These are phyloP conservation scores for Metschnikowia proteae DNA, from an alignment of 805 yeast genomes.

Conservation along the genomic window DNA sequence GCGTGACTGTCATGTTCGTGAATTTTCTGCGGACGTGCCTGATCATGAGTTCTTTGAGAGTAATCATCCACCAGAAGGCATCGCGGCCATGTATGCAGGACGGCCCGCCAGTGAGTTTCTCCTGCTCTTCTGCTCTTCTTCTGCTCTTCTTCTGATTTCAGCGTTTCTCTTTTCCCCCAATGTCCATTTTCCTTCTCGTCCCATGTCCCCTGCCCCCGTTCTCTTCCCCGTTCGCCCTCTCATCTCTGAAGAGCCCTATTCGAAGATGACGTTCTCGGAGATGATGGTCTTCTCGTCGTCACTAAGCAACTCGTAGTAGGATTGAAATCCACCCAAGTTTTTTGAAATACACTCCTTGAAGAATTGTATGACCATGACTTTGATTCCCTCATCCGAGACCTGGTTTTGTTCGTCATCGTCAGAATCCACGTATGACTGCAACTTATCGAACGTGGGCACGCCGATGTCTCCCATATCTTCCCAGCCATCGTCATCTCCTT, in stretches of 20 bases:
- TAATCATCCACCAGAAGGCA: background rate
- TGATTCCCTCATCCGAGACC: constrained; percentile 32
- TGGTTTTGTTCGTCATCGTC: constrained; percentile 31
- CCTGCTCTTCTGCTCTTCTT: background rate
- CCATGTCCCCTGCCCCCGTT: too few species aligned
- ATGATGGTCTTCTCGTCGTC: constrained; percentile 54
- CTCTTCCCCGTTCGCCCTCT: too few species aligned
- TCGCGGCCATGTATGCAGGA: constrained; percentile 2
- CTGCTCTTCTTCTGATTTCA: background rate
- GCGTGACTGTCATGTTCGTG: constrained; percentile 22
- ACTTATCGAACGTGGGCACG: constrained; percentile 57
- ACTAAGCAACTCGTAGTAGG: constrained; percentile 44
- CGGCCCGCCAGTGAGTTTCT: background rate
- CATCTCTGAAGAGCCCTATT: background rate
- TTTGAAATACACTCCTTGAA: constrained; percentile 54
- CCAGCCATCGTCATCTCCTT: constrained; percentile 52
- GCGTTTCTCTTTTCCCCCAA: background rate
- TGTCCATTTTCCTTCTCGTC: background rate
- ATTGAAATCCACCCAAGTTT: constrained; percentile 49
- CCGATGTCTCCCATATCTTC: constrained; percentile 72
- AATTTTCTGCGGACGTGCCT: constrained; percentile 2
- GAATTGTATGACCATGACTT: constrained; percentile 44
- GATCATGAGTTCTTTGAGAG: constrained; percentile 5
- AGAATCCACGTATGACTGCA: constrained; percentile 53
- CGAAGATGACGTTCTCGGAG: constrained; percentile 46